Percentiles rank a stretch among this genome's conserved stretches.
phyloP scores from a whole-genome alignment of 805 yeast species.

The Barnettozyma siamensis region DNA sequence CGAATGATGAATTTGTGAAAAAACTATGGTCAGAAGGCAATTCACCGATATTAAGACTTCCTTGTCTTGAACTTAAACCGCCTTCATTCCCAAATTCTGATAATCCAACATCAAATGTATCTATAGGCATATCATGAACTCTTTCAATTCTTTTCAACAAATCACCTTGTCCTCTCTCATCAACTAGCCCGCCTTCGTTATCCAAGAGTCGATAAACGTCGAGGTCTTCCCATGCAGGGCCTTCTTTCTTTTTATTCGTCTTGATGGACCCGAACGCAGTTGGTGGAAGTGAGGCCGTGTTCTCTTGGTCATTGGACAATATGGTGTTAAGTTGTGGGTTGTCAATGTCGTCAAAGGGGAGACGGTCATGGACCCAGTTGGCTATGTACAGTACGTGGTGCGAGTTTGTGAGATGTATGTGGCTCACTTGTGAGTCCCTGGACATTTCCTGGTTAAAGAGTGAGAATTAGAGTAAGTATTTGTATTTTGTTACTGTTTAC shows the following conservation, averaged over 20 bases:
- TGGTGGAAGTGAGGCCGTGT: slow-evolving; percentile 8
- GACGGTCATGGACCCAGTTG: slow-evolving; percentile 26
- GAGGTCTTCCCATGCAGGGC: slow-evolving; percentile 25
- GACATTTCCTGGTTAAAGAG: slow-evolving; percentile 2
- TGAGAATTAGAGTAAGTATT: too few relatives aligned
- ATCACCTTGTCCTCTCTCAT: slow-evolving; percentile 8
- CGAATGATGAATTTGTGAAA: slow-evolving; percentile 5
- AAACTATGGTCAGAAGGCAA: background rate
- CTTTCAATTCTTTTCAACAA: slow-evolving; percentile 14
- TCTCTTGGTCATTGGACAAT: slow-evolving; percentile 6
- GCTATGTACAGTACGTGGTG: slow-evolving; percentile 30
- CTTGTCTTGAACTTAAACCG: background rate
- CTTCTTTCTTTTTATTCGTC: slow-evolving; percentile 14
- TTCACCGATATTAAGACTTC: background rate
- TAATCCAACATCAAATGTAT: slow-evolving; percentile 2
- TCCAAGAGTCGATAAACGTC: slow-evolving; percentile 21
- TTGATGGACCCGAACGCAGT: slow-evolving; percentile 23
- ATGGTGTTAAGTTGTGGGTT: slow-evolving; percentile 7
- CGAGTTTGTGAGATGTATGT: slow-evolving; percentile 21
- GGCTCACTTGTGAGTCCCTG: slow-evolving; percentile 7
- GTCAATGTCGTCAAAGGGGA: slow-evolving; percentile 25
- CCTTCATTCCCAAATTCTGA: background rate
- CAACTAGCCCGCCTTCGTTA: slow-evolving; percentile 14
- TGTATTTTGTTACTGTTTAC: background rate
- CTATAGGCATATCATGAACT: slow-evolving; percentile 7